These are phyloP conservation scores for Exidia glandulosa DNA, from an alignment of 768 basidiomycete genomes.

Conservation along the genomic window DNA sequence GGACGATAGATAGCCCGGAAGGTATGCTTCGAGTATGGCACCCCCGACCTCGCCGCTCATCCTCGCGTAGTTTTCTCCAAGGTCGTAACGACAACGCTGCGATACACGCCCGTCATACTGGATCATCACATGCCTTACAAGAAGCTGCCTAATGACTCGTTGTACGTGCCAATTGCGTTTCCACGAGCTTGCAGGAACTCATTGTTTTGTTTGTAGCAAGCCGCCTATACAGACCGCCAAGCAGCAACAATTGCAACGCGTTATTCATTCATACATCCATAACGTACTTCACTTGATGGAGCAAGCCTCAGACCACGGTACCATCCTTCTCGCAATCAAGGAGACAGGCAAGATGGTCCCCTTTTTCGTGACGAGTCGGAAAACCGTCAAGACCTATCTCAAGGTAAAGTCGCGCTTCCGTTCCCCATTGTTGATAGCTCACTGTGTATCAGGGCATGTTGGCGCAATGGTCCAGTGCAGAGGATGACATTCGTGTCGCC, in stretches of 20 bases:
- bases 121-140: slow-evolving; percentile 84
- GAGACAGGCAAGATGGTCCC: slow-evolving; percentile 88
- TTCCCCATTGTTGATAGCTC: neutral
- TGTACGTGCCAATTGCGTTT: too few species aligned
- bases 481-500: slow-evolving; percentile 73
- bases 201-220: slow-evolving; percentile 45
- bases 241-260: slow-evolving; percentile 73
- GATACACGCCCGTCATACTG: slow-evolving; percentile 84
- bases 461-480: slow-evolving; percentile 70
- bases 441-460: slow-evolving; percentile 45
- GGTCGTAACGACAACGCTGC: slow-evolving; percentile 72
- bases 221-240: slow-evolving; percentile 70
- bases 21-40: slow-evolving; percentile 31
- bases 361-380: slow-evolving; percentile 75
- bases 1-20: slow-evolving; percentile 73
- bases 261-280: slow-evolving; percentile 82
- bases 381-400: slow-evolving; percentile 74
- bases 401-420: slow-evolving; percentile 39
- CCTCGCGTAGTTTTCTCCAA: slow-evolving; percentile 76
- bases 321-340: slow-evolving; percentile 56
- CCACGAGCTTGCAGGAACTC: neutral
- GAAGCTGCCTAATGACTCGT: slow-evolving; percentile 68
- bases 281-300: slow-evolving; percentile 72
- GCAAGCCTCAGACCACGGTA: slow-evolving; percentile 57
- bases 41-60: slow-evolving; percentile 4